Base-by-base conservation (phyloP, 305 asterid species). In the Rubia peregrina region DNA sequence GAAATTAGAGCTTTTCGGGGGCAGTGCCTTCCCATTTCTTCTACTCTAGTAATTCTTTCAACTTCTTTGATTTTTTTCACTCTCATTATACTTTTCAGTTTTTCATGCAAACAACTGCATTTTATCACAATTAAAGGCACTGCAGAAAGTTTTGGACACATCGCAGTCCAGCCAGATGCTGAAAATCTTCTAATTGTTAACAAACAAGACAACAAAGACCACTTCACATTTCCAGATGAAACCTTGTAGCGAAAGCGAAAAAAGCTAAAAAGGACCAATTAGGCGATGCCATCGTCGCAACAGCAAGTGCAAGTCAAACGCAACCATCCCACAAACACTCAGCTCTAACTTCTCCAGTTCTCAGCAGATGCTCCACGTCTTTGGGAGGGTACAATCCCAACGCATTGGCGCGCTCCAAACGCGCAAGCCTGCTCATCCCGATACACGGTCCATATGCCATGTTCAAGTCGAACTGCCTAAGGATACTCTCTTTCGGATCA, bases 361-460 rank as follows among this genome's bases (percentile, higher is more conserved):
- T 76, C 59, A 92, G 75, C 77, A 92, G 78, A 69, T 69, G 70
- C 74, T 76, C 85, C 21, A 88, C 74, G 14, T 82, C 83, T 71
- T 80, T 41, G 9, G 96, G 96, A 69, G 98, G 98, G 55, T 84
- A 75, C 80, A 90, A 66, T 17, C 97, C 98, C 72, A 85, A 61
- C 46, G 77, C 73, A 40, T 76, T 76, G 43, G 98, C 95, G n/a
- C 97, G 90, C 65, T 86, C 86, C 96, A 89, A 92, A 9, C 97
- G 91, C 4, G 82, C 96, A 74, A 88, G 79, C 67, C 97, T 85
- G 70, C 65, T 79, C 87, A 92, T 82, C 75, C 98, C 98, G 67
- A 90, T 67, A 84, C 98, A 90, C 14, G 98, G 96, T 56, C 98
- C 98, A 56, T 86, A 92, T 26, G 80, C 86, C 90, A 89, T 85